Evolutionary conservation across 345 rosid species (phyloP).

Genomic region (Linum usitatissimum): DNA sequence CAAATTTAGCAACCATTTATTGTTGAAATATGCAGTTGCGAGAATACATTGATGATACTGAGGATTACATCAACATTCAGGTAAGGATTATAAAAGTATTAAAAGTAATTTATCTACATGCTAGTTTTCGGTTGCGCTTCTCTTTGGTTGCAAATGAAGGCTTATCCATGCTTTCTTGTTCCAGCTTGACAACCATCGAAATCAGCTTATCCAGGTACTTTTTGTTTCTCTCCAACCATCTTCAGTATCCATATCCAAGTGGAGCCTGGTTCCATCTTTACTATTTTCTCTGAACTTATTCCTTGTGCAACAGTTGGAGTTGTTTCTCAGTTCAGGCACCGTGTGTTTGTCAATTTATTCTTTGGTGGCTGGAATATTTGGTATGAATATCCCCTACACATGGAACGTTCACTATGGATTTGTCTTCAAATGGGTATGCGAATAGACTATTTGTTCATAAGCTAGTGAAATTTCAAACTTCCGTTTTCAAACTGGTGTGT

Average conservation of each 20-base stretch:
- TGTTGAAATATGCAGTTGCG: slow-evolving; percentile 59
- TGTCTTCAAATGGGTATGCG: slow-evolving; percentile 73
- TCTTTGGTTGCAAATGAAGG: neutral
- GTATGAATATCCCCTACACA: slow-evolving; percentile 88
- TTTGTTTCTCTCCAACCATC: neutral
- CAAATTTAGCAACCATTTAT: neutral
- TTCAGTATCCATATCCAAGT: neutral
- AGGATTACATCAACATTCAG: slow-evolving; percentile 97
- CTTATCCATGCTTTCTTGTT: slow-evolving; percentile 11
- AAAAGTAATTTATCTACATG: neutral
- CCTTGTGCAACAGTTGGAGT: slow-evolving; percentile 57
- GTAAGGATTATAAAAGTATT: slow-evolving; percentile 19
- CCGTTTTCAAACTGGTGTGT: neutral
- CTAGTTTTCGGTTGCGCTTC: neutral
- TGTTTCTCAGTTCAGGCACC: slow-evolving; percentile 65
- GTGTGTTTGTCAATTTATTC: slow-evolving; percentile 55
- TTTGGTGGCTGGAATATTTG: slow-evolving; percentile 75
- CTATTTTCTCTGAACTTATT: slow-evolving; percentile 1
- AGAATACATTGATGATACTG: slow-evolving; percentile 94
- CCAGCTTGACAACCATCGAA: slow-evolving; percentile 98
- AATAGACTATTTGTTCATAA: neutral
- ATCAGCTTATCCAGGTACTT: slow-evolving; percentile 90
- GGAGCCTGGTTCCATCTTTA: neutral
- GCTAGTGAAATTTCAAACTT: neutral
- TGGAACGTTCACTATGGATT: slow-evolving; percentile 67